These are phyloP conservation scores for Porphyrellus sp. DNA, from an alignment of 1,284 basidiomycete genomes.

Conservation along the genomic window DNA sequence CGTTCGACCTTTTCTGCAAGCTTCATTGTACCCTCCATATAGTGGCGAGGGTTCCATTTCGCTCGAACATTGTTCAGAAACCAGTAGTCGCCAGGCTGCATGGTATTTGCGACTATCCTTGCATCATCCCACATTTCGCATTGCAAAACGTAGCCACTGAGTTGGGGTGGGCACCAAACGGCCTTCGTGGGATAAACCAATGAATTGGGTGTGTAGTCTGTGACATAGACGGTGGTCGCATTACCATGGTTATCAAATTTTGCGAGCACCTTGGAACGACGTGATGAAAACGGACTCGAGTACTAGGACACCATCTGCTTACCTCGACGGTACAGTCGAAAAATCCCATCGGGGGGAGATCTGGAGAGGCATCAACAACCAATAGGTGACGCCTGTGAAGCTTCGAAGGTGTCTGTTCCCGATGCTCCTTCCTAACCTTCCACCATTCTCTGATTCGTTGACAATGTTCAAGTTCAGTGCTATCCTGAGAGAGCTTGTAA, in stretches of 20 bases:
- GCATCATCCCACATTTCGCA: conserved; percentile 59
- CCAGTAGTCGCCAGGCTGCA: conserved; percentile 54
- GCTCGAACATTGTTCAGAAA: conserved; percentile 54
- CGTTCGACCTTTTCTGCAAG: conserved; percentile 44
- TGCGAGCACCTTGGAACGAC: conserved; percentile 44
- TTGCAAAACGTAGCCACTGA: conserved; percentile 46
- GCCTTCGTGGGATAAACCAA: conserved; percentile 34
- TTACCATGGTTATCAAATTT: conserved; percentile 38
- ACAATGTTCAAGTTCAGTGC: conserved; percentile 38
- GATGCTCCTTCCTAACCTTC: conserved; percentile 35
- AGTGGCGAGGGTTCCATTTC: conserved; percentile 39
- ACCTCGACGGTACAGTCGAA: conserved; percentile 72
- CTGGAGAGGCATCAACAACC: conserved; percentile 49
- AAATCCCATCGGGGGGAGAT: conserved; percentile 46
- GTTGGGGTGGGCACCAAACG: conserved; percentile 46
- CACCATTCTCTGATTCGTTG: conserved; percentile 53
- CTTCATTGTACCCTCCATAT: conserved; percentile 51
- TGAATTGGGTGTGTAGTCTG: conserved; percentile 58
- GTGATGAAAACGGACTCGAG: neutral
- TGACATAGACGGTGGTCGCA: conserved; percentile 57
- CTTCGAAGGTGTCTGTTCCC: conserved; percentile 1
- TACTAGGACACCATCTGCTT: conserved; percentile 13
- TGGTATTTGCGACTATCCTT: conserved; percentile 37
- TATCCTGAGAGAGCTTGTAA: conserved; percentile 28
- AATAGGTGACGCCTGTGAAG: conserved; percentile 44